Conservation (phyloP, 1,139 yeast genomes). For the Yamadazyma dushanensis region DNA sequence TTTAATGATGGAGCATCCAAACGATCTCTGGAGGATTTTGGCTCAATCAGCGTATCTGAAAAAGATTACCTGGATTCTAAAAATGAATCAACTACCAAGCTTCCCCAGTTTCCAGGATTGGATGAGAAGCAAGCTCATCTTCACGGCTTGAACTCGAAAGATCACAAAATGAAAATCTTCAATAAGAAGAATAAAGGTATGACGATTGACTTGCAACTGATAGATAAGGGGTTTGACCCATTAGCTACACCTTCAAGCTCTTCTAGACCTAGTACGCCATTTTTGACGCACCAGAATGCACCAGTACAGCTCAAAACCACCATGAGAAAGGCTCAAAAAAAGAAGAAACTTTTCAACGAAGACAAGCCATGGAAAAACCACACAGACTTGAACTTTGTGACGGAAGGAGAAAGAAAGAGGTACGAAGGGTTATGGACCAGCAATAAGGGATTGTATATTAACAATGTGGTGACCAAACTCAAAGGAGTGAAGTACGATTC, state of each 20-base stretch:
- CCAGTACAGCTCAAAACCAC: constrained; percentile 60
- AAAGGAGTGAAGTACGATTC: constrained; percentile 33
- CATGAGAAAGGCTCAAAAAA: constrained; percentile 59
- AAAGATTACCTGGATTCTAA: constrained; percentile 9
- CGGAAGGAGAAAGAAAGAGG: constrained; percentile 76
- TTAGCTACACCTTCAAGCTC: constrained; percentile 13
- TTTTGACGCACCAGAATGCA: constrained; percentile 19
- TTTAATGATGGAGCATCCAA: constrained; percentile 11
- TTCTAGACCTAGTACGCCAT: constrained; percentile 18
- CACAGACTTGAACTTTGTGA: constrained; percentile 55
- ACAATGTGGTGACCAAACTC: constrained; percentile 35
- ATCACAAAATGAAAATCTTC: constrained; percentile 6
- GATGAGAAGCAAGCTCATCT: constrained; percentile 11
- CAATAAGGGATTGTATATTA: constrained; percentile 67
- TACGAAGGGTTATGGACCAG: constrained; percentile 95
- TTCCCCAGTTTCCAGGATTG: constrained; percentile 32
- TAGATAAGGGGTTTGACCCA: constrained; percentile 18
- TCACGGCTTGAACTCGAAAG: constrained; percentile 6
- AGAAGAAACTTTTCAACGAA: constrained; percentile 65
- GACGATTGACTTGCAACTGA: constrained; percentile 17
- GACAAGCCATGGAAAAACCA: constrained; percentile 97
- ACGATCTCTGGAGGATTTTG: constrained; percentile 18
- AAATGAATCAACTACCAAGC: constrained; percentile 11
- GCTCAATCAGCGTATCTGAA: constrained; percentile 16
- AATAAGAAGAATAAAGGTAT: constrained; percentile 12